Evolutionary conservation across 176 grass and related monocot species (phyloP).

Genomic region (Oryza officinalis): DNA sequence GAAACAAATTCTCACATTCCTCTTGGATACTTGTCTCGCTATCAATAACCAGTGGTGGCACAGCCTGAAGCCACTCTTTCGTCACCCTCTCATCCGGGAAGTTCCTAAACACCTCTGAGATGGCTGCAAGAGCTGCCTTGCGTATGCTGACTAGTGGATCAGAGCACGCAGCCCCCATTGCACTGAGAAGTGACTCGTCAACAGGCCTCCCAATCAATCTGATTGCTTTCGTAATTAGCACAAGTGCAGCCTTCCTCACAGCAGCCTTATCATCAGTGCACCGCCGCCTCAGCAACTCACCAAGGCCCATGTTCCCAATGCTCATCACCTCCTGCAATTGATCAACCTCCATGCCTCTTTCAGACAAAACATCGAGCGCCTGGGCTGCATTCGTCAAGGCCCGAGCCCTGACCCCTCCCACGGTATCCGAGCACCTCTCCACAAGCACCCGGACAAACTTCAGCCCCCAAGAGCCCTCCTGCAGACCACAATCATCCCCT

Average conservation of each 20-base stretch:
- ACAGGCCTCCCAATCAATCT: conserved; percentile 67
- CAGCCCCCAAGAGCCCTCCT: conserved; percentile 51
- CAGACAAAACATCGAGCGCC: conserved; percentile 57
- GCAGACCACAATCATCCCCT: conserved; percentile 15
- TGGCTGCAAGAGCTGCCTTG: conserved; percentile 86
- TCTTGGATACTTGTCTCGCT: conserved; percentile 91
- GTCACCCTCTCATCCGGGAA: conserved; percentile 70
- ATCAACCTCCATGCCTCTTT: conserved; percentile 40
- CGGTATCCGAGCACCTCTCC: conserved; percentile 66
- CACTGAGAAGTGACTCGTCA: conserved; percentile 61
- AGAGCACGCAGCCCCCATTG: conserved; percentile 74
- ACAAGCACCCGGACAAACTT: conserved; percentile 63
- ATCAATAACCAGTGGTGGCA: conserved; percentile 80
- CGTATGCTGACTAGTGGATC: conserved; percentile 89
- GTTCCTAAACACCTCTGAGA: conserved; percentile 88
- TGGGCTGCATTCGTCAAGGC: conserved; percentile 76
- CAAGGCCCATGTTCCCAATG: conserved; percentile 53
- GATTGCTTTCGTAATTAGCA: conserved; percentile 72
- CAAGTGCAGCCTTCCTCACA: conserved; percentile 80
- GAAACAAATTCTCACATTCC: conserved; percentile 92
- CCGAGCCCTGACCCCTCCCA: conserved; percentile 63
- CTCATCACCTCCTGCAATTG: conserved; percentile 44
- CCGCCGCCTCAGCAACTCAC: conserved; percentile 63
- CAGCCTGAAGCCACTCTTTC: conserved; percentile 86
- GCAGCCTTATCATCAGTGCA: conserved; percentile 91